Conservation (phyloP, 2,329 filamentous ascomycete genomes). For the Fulvia fulva region DNA sequence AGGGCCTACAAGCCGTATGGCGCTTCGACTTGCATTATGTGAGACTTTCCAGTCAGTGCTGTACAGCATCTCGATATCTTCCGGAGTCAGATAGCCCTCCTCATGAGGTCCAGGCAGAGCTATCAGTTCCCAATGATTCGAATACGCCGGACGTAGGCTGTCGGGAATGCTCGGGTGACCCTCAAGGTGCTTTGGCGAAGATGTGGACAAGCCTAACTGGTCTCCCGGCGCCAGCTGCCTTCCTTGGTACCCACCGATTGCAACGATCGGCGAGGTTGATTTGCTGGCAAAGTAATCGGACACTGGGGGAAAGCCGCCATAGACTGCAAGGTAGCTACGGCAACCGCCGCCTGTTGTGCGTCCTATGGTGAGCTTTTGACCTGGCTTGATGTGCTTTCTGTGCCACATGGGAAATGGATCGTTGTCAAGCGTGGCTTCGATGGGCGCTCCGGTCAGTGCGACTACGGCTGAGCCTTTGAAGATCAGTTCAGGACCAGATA, state of each 20-base stretch:
- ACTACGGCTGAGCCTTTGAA: constrained; percentile 55
- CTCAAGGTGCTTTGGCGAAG: constrained; percentile 34
- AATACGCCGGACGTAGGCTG: constrained; percentile 47
- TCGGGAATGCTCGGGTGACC: constrained; percentile 41
- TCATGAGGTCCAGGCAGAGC: constrained; percentile 56
- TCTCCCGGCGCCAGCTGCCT: constrained; percentile 54
- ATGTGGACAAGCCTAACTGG: constrained; percentile 45
- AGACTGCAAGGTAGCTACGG: constrained; percentile 56
- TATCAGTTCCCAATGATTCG: constrained; percentile 50
- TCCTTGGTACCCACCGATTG: constrained; percentile 58
- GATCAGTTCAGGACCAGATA: constrained; percentile 56
- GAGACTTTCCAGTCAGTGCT: constrained; percentile 56
- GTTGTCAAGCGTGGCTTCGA: constrained; percentile 51
- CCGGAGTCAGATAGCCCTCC: constrained; percentile 48
- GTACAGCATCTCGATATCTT: constrained; percentile 57
- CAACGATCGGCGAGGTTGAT: constrained; percentile 55
- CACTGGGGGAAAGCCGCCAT: constrained; percentile 52
- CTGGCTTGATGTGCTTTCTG: constrained; percentile 47
- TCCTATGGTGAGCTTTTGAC: constrained; percentile 54
- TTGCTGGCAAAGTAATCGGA: constrained; percentile 58
- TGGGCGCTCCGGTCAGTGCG: constrained; percentile 54
- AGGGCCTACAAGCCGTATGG: constrained; percentile 58
- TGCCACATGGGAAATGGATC: constrained; percentile 53
- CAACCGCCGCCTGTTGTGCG: constrained; percentile 52
- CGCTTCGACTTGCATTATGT: constrained; percentile 58